These are phyloP conservation scores for Bipolaris gigantea DNA, from an alignment of 2,329 filamentous ascomycete species.

Conservation along the genomic window DNA sequence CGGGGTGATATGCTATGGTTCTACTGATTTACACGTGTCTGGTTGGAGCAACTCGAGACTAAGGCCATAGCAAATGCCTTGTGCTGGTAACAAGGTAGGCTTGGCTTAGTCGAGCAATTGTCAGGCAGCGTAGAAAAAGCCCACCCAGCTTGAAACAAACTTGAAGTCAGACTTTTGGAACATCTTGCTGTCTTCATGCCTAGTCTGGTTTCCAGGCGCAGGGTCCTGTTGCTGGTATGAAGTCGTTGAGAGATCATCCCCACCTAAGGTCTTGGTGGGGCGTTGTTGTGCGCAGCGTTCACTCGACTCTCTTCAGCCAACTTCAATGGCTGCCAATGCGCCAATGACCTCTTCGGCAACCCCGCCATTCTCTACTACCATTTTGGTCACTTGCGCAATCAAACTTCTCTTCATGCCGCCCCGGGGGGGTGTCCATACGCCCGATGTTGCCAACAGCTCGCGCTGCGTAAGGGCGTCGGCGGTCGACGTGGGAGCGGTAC, in stretches of 20 bases:
- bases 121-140: neutral
- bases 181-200: neutral
- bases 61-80: neutral
- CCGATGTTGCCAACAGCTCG: constrained; percentile 60
- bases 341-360: constrained; percentile 85
- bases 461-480: constrained; percentile 50
- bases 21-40: constrained; percentile 8
- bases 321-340: constrained; percentile 74
- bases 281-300: neutral
- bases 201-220: neutral
- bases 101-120: neutral
- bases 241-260: constrained; percentile 1
- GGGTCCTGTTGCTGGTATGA: neutral
- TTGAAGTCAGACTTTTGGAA: neutral
- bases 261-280: neutral
- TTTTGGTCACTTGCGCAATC: constrained; percentile 73
- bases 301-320: constrained; percentile 29
- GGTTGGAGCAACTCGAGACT: neutral
- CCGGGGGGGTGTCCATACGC: constrained; percentile 83
- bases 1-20: constrained; percentile 4
- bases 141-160: constrained; percentile 3
- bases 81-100: neutral
- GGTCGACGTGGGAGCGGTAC: constrained; percentile 41
- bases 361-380: constrained; percentile 74
- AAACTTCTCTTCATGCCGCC: constrained; percentile 79